These are phyloP conservation scores for Aspergillus sp. DNA, from an alignment of 2,329 filamentous ascomycete species.

Conservation along the genomic window DNA sequence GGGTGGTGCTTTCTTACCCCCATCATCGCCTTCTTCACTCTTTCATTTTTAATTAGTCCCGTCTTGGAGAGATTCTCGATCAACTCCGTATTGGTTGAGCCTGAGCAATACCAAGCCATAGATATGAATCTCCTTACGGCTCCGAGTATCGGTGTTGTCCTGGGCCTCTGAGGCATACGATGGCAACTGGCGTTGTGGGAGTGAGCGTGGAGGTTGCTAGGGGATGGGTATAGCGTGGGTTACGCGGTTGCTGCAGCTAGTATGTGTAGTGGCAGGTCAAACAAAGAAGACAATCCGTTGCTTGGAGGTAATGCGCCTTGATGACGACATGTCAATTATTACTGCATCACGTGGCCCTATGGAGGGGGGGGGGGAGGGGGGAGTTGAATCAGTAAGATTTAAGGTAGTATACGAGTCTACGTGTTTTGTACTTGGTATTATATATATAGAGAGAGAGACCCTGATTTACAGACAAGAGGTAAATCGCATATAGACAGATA, in stretches of 20 bases:
- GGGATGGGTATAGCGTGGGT: too few relatives aligned
- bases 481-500: too few relatives aligned
- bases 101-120: conserved; percentile 92
- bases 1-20: conserved; percentile 50
- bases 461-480: too few relatives aligned
- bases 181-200: background rate
- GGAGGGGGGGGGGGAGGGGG: too few relatives aligned
- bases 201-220: too few relatives aligned
- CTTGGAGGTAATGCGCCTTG: background rate
- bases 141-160: background rate
- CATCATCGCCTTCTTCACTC: conserved; percentile 78
- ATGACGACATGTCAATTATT: background rate
- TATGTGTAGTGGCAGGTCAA: background rate
- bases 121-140: conserved; percentile 14
- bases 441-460: too few relatives aligned
- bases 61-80: conserved; percentile 74
- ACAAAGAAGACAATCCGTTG: background rate
- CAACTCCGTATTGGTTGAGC: conserved; percentile 69
- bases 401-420: too few relatives aligned
- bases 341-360: background rate
- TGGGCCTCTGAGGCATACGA: conserved; percentile 12
- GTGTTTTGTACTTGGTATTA: too few relatives aligned
- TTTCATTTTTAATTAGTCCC: conserved; percentile 68
- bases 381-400: too few relatives aligned
- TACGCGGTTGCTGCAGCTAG: background rate